phyloP scores from a whole-genome alignment of 1,139 yeast species.

The Lipomyces yarrowii region DNA sequence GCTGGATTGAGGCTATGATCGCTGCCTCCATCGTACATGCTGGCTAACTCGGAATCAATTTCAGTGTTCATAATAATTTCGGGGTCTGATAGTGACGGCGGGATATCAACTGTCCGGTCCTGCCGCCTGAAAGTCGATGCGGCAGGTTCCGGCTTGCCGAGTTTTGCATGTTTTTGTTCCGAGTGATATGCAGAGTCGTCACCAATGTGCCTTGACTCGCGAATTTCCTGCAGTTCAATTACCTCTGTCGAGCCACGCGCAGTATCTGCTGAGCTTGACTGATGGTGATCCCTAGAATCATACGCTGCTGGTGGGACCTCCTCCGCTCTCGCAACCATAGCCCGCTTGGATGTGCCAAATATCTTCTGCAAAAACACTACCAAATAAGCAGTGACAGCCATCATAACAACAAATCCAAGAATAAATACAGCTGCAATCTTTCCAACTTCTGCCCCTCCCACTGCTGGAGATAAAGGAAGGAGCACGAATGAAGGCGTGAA shows the following conservation, averaged over 20 bases:
- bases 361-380: slow-evolving; percentile 49
- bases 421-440: slow-evolving; percentile 75
- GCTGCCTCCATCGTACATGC: slow-evolving; percentile 15
- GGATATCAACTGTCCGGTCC: neutral
- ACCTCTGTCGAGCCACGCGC: slow-evolving; percentile 10
- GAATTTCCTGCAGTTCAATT: slow-evolving; percentile 14
- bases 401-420: slow-evolving; percentile 60
- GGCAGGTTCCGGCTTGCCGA: neutral
- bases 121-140: neutral
- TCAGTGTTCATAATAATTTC: slow-evolving; percentile 13
- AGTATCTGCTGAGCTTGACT: neutral
- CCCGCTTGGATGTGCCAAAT: slow-evolving; percentile 41
- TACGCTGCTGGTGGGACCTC: slow-evolving; percentile 19
- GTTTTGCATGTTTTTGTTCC: neutral
- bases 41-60: slow-evolving; percentile 14
- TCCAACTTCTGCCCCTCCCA: slow-evolving; percentile 67
- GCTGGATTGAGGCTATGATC: neutral
- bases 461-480: slow-evolving; percentile 65
- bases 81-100: neutral
- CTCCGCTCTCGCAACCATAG: slow-evolving; percentile 31
- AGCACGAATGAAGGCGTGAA: slow-evolving; percentile 78
- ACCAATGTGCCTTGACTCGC: neutral
- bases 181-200: neutral
- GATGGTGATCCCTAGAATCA: slow-evolving; percentile 2
- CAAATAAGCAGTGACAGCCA: slow-evolving; percentile 53